Evolutionary conservation across 2,329 filamentous ascomycete genomes (phyloP), one percentile per base, ranked within the genome.

Genomic region (Sporothrix protearum): DNA sequence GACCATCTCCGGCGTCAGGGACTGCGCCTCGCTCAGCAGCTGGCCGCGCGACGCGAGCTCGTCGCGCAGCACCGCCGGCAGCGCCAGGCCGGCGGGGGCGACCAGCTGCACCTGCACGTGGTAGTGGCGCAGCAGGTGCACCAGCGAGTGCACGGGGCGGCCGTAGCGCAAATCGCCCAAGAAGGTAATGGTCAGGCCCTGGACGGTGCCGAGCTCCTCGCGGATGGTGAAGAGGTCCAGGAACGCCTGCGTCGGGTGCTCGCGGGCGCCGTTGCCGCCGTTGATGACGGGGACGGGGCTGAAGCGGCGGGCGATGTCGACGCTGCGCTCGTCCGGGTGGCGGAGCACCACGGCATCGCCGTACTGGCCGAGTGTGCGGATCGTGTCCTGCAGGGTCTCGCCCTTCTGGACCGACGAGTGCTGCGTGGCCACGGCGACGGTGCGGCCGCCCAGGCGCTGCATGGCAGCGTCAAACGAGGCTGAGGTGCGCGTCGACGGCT

Each of bases 201-300:
- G 94, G 71, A 98, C 95, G 0, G 94, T 97, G 75, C 96, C 96
- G 9, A 98, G 87, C 82, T 99, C 96, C 82, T 99, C 96, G 76
- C 96, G 93, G 78, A 99, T 99, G 70, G 96, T 98, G 85, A 97
- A 99, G 72, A 99, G 90, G 78, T 99, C 96, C 28, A 99, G 85
- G 87, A 99, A 96, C 0, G 96, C 96, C 82, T 99, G 96, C 0
- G 96, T 99, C 0, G 96, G 96, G 82, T 99, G 96, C 84, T 99
- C 96, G 77, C 93, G 90, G 82, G 92, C 94, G 75, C 96, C 96
- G 80, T 99, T 99, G 68, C 96, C 96, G 75, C 94, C 96, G 80
- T 99, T 99, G 85, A 99, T 95, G 78, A 99, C 90, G 0, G 96
- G 96, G 0, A 97, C 93, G 19, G 91, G 89, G 57, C 93, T 94